Evolutionary conservation across 2,329 filamentous ascomycete species (phyloP), one percentile per base, ranked within the genome.

Genomic region (Aspergillus sp.): DNA sequence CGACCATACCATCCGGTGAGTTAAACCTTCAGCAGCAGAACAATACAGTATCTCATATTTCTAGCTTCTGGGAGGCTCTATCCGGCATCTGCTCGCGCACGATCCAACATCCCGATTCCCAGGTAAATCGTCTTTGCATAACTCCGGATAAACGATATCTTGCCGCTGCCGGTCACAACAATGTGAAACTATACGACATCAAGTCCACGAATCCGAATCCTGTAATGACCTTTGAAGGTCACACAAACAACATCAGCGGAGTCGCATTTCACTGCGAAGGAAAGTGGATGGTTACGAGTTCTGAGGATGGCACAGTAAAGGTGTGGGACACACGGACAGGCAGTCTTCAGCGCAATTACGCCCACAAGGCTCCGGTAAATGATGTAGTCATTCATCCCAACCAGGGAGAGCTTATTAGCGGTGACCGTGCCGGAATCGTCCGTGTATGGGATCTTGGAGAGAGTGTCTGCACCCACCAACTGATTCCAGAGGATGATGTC

Each of bases 351-450:
- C 87, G 95, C 58, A 97, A 94, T 79, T 99, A 99, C 77, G 89
- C 87, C 68, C 95, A 99, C 76, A 91, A 90, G 57, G 89, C 88
- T 38, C 89, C 95, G 0, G 95, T 94, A 56, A 99, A 97, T 73
- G 95, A 99, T 77, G 95, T 99, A 8, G 95, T 98, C n/a, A 99
- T 99, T 60, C 95, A 99, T 76, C 95, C 95, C 0, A 99, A 99
- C 74, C 95, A 99, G 81, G 95, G 94, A 63, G 95, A 99, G 81
- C 90, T 99, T 64, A 97, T 99, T 73, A 96, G 92, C 76, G 97
- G 94, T 76, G 95, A 99, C 76, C 88, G 94, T 38, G 89, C 91
- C 52, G 95, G 95, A 52, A 96, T 93, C 76, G 92, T 99, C 63
- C 85, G 94, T 46, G 91, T 99, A 65, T 99, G 95, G 95, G 95